Evolutionary conservation across 169 alveolate species (phyloP).

Genomic region (Cryptosporidium felis): DNA sequence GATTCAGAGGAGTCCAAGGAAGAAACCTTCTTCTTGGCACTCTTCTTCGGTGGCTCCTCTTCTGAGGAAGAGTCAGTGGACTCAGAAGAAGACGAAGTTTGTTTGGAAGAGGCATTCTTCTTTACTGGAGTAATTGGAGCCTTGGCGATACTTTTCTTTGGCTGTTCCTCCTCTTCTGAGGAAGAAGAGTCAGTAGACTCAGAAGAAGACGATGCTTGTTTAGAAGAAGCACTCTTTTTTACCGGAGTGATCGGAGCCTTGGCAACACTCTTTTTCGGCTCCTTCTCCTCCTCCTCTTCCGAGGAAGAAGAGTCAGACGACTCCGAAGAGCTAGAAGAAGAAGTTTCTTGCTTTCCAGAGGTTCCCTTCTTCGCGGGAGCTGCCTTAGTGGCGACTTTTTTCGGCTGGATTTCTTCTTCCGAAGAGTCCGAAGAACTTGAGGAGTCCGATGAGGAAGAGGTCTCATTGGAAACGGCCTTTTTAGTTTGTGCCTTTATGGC

Average conservation of each 20-base stretch:
- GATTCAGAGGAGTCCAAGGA: slow-evolving; percentile 11
- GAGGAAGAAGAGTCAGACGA: too few relatives aligned
- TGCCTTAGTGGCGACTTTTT: not conserved
- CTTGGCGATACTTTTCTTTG: not conserved
- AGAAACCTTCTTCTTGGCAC: not conserved
- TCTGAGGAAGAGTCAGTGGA: not conserved
- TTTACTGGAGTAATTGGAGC: not conserved
- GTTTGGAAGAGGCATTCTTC: not conserved
- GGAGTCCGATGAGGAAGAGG: slow-evolving; percentile 5
- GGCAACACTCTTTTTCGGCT: slow-evolving; percentile 9
- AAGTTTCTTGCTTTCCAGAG: too few relatives aligned
- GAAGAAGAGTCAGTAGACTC: not conserved
- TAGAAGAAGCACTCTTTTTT: too few relatives aligned
- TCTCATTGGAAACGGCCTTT: not conserved
- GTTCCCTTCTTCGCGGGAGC: not conserved
- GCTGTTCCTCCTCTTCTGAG: not conserved
- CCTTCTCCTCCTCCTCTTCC: too few relatives aligned
- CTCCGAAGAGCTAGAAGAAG: too few relatives aligned
- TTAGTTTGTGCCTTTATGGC: not conserved
- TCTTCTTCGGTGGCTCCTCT: not conserved
- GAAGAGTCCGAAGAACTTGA: slow-evolving; percentile 19
- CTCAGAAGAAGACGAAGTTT: not conserved
- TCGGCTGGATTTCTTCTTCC: not conserved
- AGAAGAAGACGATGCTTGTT: too few relatives aligned
- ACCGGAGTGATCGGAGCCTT: not conserved